Evolutionary conservation across 2,329 filamentous ascomycete species (phyloP).

Genomic region (Reticulascus tulasneorum): DNA sequence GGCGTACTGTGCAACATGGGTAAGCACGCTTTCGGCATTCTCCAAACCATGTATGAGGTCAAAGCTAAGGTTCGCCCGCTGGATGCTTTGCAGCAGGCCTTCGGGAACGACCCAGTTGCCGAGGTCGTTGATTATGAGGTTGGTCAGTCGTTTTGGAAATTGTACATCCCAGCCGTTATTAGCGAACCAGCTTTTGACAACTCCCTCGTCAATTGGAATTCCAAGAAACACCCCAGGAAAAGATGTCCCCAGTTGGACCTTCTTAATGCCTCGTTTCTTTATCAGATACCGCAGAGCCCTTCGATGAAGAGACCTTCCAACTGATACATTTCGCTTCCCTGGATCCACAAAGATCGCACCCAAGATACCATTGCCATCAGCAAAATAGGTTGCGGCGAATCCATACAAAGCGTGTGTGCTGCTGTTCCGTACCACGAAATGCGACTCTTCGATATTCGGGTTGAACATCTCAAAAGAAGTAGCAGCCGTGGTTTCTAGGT

Average conservation of each 20-base stretch:
- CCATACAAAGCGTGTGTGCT: conserved; percentile 88
- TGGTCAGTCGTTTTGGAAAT: conserved; percentile 53
- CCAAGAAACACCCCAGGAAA: conserved; percentile 85
- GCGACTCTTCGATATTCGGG: conserved; percentile 69
- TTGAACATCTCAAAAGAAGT: conserved; percentile 73
- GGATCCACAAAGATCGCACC: conserved; percentile 90
- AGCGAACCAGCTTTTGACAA: conserved; percentile 74
- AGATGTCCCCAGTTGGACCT: conserved; percentile 75
- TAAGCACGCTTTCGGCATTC: conserved; percentile 68
- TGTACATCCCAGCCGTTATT: conserved; percentile 81
- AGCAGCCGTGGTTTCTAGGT: conserved; percentile 66
- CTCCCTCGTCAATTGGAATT: conserved; percentile 60
- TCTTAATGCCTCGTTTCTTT: conserved; percentile 68
- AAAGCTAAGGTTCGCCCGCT: conserved; percentile 71
- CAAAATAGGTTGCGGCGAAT: conserved; percentile 85
- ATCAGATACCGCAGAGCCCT: conserved; percentile 72
- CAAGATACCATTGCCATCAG: conserved; percentile 68
- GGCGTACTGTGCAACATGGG: conserved; percentile 69
- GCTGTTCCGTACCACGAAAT: conserved; percentile 92
- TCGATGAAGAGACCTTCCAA: conserved; percentile 85
- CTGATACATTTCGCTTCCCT: conserved; percentile 77
- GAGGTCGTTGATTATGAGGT: conserved; percentile 72
- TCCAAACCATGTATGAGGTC: conserved; percentile 80
- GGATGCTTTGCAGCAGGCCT: conserved; percentile 69
- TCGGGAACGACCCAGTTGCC: conserved; percentile 70